Conservation (phyloP, 345 rosid species). For the Ceriops tagal region DNA sequence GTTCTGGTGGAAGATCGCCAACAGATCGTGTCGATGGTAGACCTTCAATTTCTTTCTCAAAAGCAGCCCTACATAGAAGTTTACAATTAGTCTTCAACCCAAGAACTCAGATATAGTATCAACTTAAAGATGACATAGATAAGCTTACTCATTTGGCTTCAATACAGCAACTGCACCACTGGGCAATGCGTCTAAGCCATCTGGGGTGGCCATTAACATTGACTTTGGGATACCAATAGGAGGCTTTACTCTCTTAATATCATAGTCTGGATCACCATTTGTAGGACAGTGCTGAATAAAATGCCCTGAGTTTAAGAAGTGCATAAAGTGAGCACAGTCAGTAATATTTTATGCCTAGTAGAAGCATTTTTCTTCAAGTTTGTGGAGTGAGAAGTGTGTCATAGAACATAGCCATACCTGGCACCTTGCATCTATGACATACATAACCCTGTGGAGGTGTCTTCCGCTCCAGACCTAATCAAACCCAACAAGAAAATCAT, state of each 20-base stretch:
- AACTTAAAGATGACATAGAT: background rate
- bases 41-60: constrained; percentile 92
- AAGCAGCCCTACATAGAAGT: constrained; percentile 73
- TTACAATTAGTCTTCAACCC: constrained; percentile 2
- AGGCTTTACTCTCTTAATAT: constrained; percentile 86
- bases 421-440: constrained; percentile 91
- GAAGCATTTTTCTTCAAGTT: background rate
- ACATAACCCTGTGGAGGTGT: constrained; percentile 95
- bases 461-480: constrained; percentile 84
- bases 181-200: constrained; percentile 94
- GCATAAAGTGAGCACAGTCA: constrained; percentile 1
- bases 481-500: constrained; percentile 27
- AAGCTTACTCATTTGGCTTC: constrained; percentile 89
- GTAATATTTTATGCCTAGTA: background rate
- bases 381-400: background rate
- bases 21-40: constrained; percentile 87
- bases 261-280: constrained; percentile 89
- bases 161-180: constrained; percentile 94
- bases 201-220: constrained; percentile 87
- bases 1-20: constrained; percentile 97
- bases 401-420: constrained; percentile 55
- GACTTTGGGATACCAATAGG: constrained; percentile 99
- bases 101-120: background rate
- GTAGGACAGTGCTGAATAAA: constrained; percentile 99
- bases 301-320: constrained; percentile 55